These are phyloP conservation scores for Karstenula rhodostoma DNA, from an alignment of 2,329 filamentous ascomycete species.

Conservation along the genomic window DNA sequence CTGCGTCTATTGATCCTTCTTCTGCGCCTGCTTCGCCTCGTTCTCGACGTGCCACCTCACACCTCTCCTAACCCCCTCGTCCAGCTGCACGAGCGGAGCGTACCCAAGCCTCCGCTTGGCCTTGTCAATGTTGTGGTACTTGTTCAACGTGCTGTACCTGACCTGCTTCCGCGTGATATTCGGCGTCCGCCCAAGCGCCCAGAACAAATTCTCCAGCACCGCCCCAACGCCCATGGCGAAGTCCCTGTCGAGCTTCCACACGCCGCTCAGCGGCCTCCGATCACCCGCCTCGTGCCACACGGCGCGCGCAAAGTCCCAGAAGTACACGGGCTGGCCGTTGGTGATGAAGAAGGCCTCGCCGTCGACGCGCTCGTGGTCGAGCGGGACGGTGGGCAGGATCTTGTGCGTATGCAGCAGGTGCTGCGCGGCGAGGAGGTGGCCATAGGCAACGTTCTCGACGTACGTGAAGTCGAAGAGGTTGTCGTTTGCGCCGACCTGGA, in stretches of 20 bases:
- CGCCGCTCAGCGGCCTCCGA: constrained; percentile 44
- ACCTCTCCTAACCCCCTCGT: constrained; percentile 65
- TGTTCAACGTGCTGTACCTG: constrained; percentile 74
- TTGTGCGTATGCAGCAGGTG: constrained; percentile 58
- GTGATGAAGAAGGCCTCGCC: constrained; percentile 62
- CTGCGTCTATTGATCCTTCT: constrained; percentile 43
- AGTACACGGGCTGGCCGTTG: constrained; percentile 59
- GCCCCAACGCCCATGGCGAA: constrained; percentile 53
- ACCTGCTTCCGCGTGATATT: constrained; percentile 60
- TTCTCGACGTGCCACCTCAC: constrained; percentile 52
- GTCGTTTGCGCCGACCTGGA: constrained; percentile 60
- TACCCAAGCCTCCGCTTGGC: constrained; percentile 76
- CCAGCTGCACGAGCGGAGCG: constrained; percentile 69
- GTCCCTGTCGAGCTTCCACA: constrained; percentile 55
- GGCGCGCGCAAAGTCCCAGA: constrained; percentile 60
- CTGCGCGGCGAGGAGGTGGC: constrained; percentile 59
- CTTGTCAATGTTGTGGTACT: constrained; percentile 81
- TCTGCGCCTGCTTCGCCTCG: constrained; percentile 40
- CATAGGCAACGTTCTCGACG: constrained; percentile 61
- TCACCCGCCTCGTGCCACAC: constrained; percentile 57
- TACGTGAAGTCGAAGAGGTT: constrained; percentile 65
- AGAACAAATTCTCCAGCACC: constrained; percentile 56
- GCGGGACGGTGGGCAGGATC: constrained; percentile 47
- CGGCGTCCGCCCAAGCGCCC: constrained; percentile 54
- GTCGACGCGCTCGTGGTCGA: constrained; percentile 57